A percentile compares a stretch with the other conserved stretches of the same genome.
These are phyloP conservation scores for Sporothrix curviconia DNA, from an alignment of 2,329 filamentous ascomycete genomes.

Conservation along the genomic window DNA sequence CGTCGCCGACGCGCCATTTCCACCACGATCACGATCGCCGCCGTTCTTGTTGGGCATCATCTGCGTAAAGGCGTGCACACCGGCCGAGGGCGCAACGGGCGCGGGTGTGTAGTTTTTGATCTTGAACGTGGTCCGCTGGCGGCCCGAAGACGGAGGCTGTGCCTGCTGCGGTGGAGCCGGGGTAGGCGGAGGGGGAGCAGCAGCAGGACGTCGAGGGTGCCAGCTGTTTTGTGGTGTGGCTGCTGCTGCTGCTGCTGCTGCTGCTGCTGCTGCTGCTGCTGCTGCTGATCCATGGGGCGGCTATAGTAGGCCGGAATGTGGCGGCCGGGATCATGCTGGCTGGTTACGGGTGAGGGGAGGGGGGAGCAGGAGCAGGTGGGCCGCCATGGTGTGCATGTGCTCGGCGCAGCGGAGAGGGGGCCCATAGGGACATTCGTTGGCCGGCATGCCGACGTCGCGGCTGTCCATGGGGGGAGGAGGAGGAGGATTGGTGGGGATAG, in stretches of 20 bases:
- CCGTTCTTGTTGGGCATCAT: conserved; percentile 16
- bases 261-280: conserved; percentile 22
- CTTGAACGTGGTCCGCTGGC: conserved; percentile 27
- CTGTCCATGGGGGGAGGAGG: too few species aligned
- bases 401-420: background rate
- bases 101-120: conserved; percentile 28
- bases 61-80: conserved; percentile 19
- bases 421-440: conserved; percentile 6
- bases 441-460: background rate
- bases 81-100: conserved; percentile 14
- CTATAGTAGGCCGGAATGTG: background rate
- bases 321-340: background rate
- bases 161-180: background rate
- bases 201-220: background rate
- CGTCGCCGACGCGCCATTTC: too few species aligned
- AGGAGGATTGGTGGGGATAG: too few species aligned
- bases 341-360: too few species aligned
- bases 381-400: too few species aligned
- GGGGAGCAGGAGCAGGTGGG: too few species aligned
- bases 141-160: conserved; percentile 13
- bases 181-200: background rate
- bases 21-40: too few species aligned
- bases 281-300: background rate
- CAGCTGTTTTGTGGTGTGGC: conserved; percentile 6
- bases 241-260: conserved; percentile 22